phyloP scores from a whole-genome alignment of 371 early-diverging fungal genomes.

The Mucor indicus region DNA sequence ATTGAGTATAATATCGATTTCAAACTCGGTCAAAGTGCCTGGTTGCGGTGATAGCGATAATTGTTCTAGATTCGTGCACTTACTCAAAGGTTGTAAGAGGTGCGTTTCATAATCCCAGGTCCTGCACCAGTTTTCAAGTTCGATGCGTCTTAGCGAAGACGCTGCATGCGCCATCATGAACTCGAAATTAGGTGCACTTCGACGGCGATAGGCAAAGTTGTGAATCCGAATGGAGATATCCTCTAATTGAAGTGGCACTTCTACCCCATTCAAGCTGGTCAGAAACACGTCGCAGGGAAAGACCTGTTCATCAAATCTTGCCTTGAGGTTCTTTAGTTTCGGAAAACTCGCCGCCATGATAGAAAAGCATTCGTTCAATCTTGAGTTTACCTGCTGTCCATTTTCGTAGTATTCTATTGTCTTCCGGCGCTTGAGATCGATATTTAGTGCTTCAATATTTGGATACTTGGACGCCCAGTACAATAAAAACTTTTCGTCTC shows the following conservation, averaged over 20 bases:
- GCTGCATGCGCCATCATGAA: constrained; percentile 6
- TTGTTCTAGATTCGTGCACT: neutral
- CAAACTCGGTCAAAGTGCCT: constrained; percentile 14
- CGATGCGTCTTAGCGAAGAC: neutral
- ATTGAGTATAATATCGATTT: constrained; percentile 11
- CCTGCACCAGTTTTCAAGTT: constrained; percentile 14
- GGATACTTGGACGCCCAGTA: constrained; percentile 17
- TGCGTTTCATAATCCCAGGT: constrained; percentile 16
- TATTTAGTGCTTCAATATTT: constrained; percentile 1
- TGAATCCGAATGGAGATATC: constrained; percentile 4
- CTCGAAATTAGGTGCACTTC: constrained; percentile 11
- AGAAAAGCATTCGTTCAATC: constrained; percentile 11
- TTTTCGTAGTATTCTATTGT: constrained; percentile 6
- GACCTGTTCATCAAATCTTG: constrained; percentile 16
- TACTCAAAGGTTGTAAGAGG: constrained; percentile 3
- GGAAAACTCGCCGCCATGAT: constrained; percentile 7
- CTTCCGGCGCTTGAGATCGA: constrained; percentile 6
- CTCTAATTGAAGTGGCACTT: neutral
- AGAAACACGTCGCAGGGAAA: constrained; percentile 15
- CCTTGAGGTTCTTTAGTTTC: constrained; percentile 1
- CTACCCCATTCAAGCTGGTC: neutral
- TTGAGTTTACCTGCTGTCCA: constrained; percentile 2
- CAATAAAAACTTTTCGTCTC: constrained; percentile 4
- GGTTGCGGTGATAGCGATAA: constrained; percentile 11
- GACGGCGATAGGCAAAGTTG: constrained; percentile 15